phyloP scores from a whole-genome alignment of 306 rosid species.

The Lotus japonicus region DNA sequence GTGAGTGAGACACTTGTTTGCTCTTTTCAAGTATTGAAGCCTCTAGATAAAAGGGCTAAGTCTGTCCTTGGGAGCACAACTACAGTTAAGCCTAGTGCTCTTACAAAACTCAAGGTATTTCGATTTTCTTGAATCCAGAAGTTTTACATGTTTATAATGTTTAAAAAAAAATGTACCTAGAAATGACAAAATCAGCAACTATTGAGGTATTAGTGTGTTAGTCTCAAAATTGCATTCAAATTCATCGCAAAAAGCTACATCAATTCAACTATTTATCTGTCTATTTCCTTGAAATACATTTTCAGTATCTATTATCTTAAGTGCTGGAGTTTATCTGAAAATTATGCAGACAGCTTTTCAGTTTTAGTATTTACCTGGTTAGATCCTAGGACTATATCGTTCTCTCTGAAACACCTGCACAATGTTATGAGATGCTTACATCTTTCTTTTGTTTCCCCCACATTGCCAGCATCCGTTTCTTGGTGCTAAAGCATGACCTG shows the following conservation, averaged over 20 bases:
- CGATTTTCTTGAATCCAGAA: conserved; percentile 12
- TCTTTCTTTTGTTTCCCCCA: background rate
- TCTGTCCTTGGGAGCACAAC: conserved; percentile 44
- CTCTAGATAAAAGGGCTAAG: conserved; percentile 52
- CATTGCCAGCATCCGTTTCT: conserved; percentile 30
- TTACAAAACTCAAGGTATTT: conserved; percentile 47
- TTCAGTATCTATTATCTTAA: background rate
- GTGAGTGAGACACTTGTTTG: conserved; percentile 74
- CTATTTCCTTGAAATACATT: background rate
- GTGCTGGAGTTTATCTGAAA: background rate
- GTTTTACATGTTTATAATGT: background rate
- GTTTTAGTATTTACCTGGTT: too few species aligned
- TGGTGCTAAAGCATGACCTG: conserved; percentile 34
- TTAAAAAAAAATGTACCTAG: background rate
- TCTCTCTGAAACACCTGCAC: background rate
- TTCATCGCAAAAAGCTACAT: background rate
- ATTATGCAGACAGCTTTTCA: background rate
- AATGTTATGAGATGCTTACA: conserved; percentile 3
- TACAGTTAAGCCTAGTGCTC: conserved; percentile 26
- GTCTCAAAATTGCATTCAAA: background rate
- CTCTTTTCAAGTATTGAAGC: conserved; percentile 72
- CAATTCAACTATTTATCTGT: background rate
- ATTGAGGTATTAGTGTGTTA: too few species aligned
- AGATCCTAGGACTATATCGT: too few species aligned
- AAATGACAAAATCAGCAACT: background rate